Percentiles rank a stretch among this genome's conserved stretches.
phyloP scores from a whole-genome alignment of 2,329 filamentous ascomycete species.

The Blumeria graminis region DNA sequence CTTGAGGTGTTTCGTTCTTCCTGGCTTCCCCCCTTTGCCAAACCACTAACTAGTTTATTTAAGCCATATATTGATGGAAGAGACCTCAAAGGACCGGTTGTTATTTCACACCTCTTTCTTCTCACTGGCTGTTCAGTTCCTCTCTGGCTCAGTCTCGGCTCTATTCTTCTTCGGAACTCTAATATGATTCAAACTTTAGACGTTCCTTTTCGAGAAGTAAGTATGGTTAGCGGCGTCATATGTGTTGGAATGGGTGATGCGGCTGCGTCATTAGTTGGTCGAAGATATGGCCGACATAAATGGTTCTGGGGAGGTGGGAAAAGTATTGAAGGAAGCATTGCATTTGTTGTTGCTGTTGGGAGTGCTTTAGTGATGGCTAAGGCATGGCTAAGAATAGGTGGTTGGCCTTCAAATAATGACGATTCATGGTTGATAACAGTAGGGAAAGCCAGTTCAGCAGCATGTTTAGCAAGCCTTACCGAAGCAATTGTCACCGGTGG shows the following conservation, averaged over 20 bases:
- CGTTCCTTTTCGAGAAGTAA: conserved; percentile 45
- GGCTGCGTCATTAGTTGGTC: conserved; percentile 70
- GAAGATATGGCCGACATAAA: conserved; percentile 65
- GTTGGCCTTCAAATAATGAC: conserved; percentile 57
- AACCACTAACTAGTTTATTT: conserved; percentile 64
- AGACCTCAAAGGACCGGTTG: conserved; percentile 78
- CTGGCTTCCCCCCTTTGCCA: conserved; percentile 72
- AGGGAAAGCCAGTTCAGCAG: conserved; percentile 49
- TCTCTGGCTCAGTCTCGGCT: conserved; percentile 67
- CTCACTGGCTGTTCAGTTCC: conserved; percentile 88
- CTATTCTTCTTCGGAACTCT: conserved; percentile 30
- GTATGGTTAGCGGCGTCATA: conserved; percentile 78
- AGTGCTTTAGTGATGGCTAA: conserved; percentile 45
- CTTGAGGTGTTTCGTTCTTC: conserved; percentile 76
- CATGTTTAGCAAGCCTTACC: conserved; percentile 62
- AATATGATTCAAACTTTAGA: conserved; percentile 50
- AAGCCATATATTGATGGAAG: conserved; percentile 86
- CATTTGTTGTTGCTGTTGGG: conserved; percentile 63
- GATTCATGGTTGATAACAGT: conserved; percentile 44
- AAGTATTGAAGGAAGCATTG: conserved; percentile 66
- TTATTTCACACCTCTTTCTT: conserved; percentile 88
- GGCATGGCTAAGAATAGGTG: conserved; percentile 51
- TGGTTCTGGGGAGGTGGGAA: conserved; percentile 97
- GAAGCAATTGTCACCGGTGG: conserved; percentile 90
- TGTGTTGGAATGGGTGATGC: conserved; percentile 93